Base-by-base conservation (phyloP, 805 yeast genomes). In the Saturnispora kantuleensis region DNA sequence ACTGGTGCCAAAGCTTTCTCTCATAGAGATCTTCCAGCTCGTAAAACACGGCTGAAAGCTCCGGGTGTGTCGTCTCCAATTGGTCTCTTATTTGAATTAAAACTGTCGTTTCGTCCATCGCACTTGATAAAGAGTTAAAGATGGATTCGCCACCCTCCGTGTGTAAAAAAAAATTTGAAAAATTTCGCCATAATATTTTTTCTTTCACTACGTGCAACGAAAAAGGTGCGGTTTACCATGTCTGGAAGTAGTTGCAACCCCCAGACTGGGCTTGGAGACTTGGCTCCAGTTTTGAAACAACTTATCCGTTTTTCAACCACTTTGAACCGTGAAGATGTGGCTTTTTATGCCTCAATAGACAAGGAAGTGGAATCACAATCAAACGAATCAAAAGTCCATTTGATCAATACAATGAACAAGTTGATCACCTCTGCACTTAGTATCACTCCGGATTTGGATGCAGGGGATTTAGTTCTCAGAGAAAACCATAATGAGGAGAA, bases 1-100 rank as follows among this genome's bases (percentile, higher is more conserved):
- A 73, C 68, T 93, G 97, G 66, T 83, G 94, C 97, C 97, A 93
- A 60, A 90, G 73, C 63, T 87, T 88, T 54, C 95, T 72, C 58
- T 88, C 96, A 65, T 86, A 84, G 46, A 71, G 69, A 55, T 87
- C 96, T 58, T 89, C 97, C 59, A 90, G 74, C 43, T 76, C 74
- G 57, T 76, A 80, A 54, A 83, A 73, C 7, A 71, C 61, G 28
- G 78, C 74, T 9, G 77, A 68, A 42, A 88, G 68, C 34, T 81
- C 86, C 1, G 52, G 37, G 41, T 58, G 58, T 3, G 53, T 55
- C 11, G 18, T 67, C 47, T 82, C 85, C 4, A 79, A 70, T 56
- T 80, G 83, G 55, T 71, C 70, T 43, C 95, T 76, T 42, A 87
- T 68, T 3, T 79, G 71, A 18, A 76, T 73, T 53, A 81, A 68